Evolutionary conservation across 2,329 filamentous ascomycete genomes (phyloP).

Genomic region (Hymenoscyphus scutula): DNA sequence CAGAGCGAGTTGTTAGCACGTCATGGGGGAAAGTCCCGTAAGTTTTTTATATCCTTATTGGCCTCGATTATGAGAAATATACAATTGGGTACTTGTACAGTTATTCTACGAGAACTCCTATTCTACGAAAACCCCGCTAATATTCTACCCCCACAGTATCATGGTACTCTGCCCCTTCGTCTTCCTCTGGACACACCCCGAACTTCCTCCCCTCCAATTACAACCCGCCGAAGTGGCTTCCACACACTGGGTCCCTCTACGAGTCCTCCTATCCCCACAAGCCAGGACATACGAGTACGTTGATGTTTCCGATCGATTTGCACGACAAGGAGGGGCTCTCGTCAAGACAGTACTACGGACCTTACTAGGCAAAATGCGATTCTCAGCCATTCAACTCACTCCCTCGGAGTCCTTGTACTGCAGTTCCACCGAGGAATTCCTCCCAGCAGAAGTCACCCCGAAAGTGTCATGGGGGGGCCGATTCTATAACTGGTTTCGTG

Average conservation of each 20-base stretch:
- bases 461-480: conserved; percentile 11
- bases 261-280: conserved; percentile 56
- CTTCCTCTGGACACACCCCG: conserved; percentile 58
- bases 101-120: too few species aligned
- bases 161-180: conserved; percentile 71
- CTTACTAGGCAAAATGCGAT: conserved; percentile 64
- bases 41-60: too few species aligned
- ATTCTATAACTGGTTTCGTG: conserved; percentile 33
- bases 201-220: conserved; percentile 56
- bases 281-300: conserved; percentile 62
- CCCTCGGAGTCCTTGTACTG: conserved; percentile 61
- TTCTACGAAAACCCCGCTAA: not conserved
- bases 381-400: conserved; percentile 60
- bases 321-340: conserved; percentile 53
- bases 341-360: conserved; percentile 53
- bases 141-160: conserved; percentile 41
- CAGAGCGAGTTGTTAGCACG: conserved; percentile 63
- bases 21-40: conserved; percentile 64
- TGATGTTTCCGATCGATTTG: conserved; percentile 61
- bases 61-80: too few species aligned
- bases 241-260: conserved; percentile 66
- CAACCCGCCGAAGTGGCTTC: conserved; percentile 68
- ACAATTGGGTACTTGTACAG: too few species aligned
- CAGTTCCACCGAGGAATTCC: conserved; percentile 50
- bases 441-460: conserved; percentile 27